Evolutionary conservation across 805 yeast species (phyloP).

Genomic region (Lachancea waltii): DNA sequence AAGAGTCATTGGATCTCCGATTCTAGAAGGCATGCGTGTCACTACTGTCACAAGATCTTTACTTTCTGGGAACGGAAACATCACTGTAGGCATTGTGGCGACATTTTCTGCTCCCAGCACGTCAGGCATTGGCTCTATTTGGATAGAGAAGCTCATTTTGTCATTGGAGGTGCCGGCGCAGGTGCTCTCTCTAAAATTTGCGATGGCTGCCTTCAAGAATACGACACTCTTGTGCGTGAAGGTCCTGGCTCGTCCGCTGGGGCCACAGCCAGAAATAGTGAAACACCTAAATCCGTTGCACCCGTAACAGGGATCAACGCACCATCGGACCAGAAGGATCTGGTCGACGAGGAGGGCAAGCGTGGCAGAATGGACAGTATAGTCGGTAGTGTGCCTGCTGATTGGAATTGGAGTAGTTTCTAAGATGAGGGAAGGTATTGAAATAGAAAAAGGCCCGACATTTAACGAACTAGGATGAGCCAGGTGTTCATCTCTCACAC

Average conservation of each 20-base stretch:
- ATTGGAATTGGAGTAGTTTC: constrained; percentile 77
- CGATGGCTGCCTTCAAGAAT: constrained; percentile 56
- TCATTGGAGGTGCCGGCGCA: constrained; percentile 61
- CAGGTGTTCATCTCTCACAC: constrained; percentile 3
- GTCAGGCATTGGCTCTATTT: constrained; percentile 50
- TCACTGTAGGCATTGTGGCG: constrained; percentile 84
- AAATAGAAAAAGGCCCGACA: no score
- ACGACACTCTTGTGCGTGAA: constrained; percentile 41
- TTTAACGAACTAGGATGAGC: background rate
- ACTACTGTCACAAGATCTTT: constrained; percentile 60
- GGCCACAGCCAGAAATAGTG: background rate
- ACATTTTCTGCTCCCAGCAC: constrained; percentile 68
- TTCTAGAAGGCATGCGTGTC: constrained; percentile 54
- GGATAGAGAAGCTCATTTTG: constrained; percentile 53
- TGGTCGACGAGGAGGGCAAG: constrained; percentile 29
- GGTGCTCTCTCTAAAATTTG: constrained; percentile 57
- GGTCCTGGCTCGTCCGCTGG: constrained; percentile 6
- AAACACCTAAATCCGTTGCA: background rate
- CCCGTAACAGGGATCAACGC: constrained; percentile 3
- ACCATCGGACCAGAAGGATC: background rate
- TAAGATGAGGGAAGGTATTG: constrained; percentile 21
- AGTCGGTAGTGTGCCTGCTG: constrained; percentile 57
- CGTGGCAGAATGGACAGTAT: constrained; percentile 26
- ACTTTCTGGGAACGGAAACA: constrained; percentile 75
- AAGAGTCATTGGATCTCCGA: constrained; percentile 73